phyloP scores from a whole-genome alignment of 2,329 filamentous ascomycete species.

The Acephala macrosclerotiorum region DNA sequence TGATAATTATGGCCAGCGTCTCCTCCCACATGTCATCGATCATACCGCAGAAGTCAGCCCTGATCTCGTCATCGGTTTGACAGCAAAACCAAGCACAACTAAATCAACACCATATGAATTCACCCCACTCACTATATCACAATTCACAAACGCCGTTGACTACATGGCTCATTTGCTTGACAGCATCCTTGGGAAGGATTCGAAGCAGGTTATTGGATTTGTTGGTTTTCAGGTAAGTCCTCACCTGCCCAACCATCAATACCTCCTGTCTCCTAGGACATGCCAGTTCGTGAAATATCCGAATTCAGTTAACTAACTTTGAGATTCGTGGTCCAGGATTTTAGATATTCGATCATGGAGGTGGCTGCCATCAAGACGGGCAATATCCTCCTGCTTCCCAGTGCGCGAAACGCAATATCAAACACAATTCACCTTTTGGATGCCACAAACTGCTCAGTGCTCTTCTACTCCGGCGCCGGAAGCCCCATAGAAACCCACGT shows the following conservation, averaged over 20 bases:
- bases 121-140: slow-evolving; percentile 21
- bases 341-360: slow-evolving; percentile 32
- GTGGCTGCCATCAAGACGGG: slow-evolving; percentile 30
- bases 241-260: too few relatives aligned
- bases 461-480: slow-evolving; percentile 28
- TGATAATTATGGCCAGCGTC: slow-evolving; percentile 9
- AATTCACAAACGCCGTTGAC: slow-evolving; percentile 33
- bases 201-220: slow-evolving; percentile 28
- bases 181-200: not conserved
- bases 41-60: slow-evolving; percentile 24
- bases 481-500: slow-evolving; percentile 18
- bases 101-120: slow-evolving; percentile 18
- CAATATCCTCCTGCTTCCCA: slow-evolving; percentile 31
- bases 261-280: too few relatives aligned
- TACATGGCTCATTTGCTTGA: slow-evolving; percentile 36
- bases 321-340: slow-evolving; percentile 28
- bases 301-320: too few relatives aligned
- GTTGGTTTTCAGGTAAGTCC: slow-evolving; percentile 32
- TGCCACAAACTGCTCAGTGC: slow-evolving; percentile 20
- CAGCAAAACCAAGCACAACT: slow-evolving; percentile 20
- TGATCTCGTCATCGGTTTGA: slow-evolving; percentile 25
- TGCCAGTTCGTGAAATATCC: too few relatives aligned
- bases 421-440: slow-evolving; percentile 33
- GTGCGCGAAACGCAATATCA: slow-evolving; percentile 29
- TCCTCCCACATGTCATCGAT: slow-evolving; percentile 33